A percentile compares a stretch with the other conserved stretches of the same genome.
Conservation (phyloP, 176 grass and related monocot genomes). For the Oryza meridionalis region DNA sequence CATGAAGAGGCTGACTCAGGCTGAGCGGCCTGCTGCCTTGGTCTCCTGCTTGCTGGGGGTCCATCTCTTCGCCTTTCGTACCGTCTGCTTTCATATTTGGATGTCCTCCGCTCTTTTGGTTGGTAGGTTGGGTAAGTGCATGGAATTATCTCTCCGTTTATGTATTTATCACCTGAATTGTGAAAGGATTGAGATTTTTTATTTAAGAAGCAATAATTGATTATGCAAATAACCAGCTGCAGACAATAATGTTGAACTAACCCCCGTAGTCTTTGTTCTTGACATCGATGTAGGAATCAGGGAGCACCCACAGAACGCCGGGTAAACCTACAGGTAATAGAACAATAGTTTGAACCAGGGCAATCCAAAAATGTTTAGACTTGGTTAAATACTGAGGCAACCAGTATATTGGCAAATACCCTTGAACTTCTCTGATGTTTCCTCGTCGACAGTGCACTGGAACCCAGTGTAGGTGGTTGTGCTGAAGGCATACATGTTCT, state of each 20-base stretch:
- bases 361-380: background rate
- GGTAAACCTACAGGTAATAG: slow-evolving; percentile 53
- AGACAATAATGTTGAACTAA: slow-evolving; percentile 34
- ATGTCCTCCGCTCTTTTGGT: slow-evolving; percentile 76
- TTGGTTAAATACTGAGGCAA: background rate
- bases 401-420: slow-evolving; percentile 44
- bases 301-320: slow-evolving; percentile 88
- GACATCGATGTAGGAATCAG: slow-evolving; percentile 96
- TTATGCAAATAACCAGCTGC: background rate
- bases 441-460: slow-evolving; percentile 88
- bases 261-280: slow-evolving; percentile 97
- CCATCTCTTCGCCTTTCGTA: slow-evolving; percentile 86
- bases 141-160: slow-evolving; percentile 98
- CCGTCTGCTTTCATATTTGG: slow-evolving; percentile 87
- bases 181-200: background rate
- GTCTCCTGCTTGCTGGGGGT: slow-evolving; percentile 62
- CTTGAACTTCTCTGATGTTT: slow-evolving; percentile 95
- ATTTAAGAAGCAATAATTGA: slow-evolving; percentile 7
- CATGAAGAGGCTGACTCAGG: slow-evolving; percentile 61
- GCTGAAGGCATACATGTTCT: slow-evolving; percentile 97
- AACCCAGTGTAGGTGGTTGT: slow-evolving; percentile 92
- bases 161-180: slow-evolving; percentile 88
- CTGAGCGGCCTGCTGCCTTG: slow-evolving; percentile 50
- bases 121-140: slow-evolving; percentile 97
- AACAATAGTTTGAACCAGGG: slow-evolving; percentile 2